Evolutionary conservation across 805 yeast species (phyloP), one percentile per base, ranked within the genome.

Genomic region (Starmerella kuoi): DNA sequence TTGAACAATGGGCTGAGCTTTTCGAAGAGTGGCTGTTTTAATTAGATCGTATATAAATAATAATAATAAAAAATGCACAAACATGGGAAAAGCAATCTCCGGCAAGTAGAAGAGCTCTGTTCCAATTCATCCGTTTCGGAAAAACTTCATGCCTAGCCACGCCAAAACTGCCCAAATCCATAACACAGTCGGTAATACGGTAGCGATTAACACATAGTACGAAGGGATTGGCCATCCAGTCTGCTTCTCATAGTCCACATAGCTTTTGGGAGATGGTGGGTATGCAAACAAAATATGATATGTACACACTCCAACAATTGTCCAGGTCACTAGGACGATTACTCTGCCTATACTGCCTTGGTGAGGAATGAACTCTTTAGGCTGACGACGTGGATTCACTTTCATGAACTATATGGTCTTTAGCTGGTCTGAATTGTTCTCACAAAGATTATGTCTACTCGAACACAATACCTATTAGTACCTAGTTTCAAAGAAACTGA

Each of bases 71-170:
- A n/a, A n/a, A n/a, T n/a, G n/a, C n/a, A n/a, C n/a, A n/a, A n/a
- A n/a, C n/a, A n/a, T n/a, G n/a, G n/a, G n/a, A n/a, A n/a, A n/a
- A n/a, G n/a, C n/a, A 59, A 59, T 35, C 35, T 18, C n/a, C n/a
- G 32, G n/a, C n/a, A 8, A 17, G 42, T 62, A 11, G 55, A 46
- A 34, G n/a, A n/a, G n/a, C n/a, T n/a, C n/a, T n/a, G n/a, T n/a
- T 7, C 25, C 8, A 12, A 3, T 21, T 26, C 21, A 79, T 19
- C 91, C 79, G 55, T 83, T 91, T 42, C 85, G 66, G 61, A 83
- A 83, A 43, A 82, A 62, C 59, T 83, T 83, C 70, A 82, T 67
- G 28, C 91, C 87, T 35, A 76, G 66, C 94, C 94, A 83, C 9
- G 86, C 74, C 3, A 71, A 62, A 8, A 76, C 61, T 32, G 86